These are phyloP conservation scores for Salisapilia sapeloensis DNA, from an alignment of 352 stramenopile species.

Conservation along the genomic window DNA sequence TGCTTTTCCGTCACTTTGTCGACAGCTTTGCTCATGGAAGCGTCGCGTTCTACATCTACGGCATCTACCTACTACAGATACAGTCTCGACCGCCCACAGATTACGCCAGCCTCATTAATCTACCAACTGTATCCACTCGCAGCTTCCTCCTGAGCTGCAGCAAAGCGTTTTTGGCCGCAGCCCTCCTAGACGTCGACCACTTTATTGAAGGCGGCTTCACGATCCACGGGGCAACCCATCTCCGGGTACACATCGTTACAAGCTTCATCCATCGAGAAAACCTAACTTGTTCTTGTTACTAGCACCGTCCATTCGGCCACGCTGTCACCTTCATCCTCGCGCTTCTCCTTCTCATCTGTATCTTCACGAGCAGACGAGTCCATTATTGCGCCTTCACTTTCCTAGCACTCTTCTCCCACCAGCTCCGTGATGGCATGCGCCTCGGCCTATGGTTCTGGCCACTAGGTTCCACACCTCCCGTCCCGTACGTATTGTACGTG, in stretches of 20 bases:
- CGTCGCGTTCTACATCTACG: constrained; percentile 39
- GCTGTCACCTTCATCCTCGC: constrained; percentile 45
- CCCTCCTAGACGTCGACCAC: constrained; percentile 49
- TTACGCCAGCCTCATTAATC: constrained; percentile 6
- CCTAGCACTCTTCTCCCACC: constrained; percentile 39
- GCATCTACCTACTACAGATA: constrained; percentile 29
- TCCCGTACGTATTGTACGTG: constrained; percentile 52
- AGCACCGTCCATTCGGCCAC: constrained; percentile 42
- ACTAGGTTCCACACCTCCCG: constrained; percentile 34
- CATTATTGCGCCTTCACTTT: constrained; percentile 40
- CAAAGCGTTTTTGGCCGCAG: constrained; percentile 15
- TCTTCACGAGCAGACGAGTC: constrained; percentile 12
- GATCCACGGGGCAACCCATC: constrained; percentile 33
- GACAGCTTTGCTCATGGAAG: constrained; percentile 35
- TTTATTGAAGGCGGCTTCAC: constrained; percentile 45
- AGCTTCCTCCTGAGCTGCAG: constrained; percentile 23
- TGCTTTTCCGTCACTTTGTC: constrained; percentile 34
- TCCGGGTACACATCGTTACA: constrained; percentile 7
- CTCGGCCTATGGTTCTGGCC: constrained; percentile 58
- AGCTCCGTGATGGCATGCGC: constrained; percentile 44
- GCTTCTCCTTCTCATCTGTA: constrained; percentile 17
- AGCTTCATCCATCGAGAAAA: background rate
- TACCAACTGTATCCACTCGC: constrained; percentile 1
- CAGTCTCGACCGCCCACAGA: constrained; percentile 4
- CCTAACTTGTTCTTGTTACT: background rate